phyloP scores from a whole-genome alignment of 306 rosid genomes.

The Canavalia gladiata region DNA sequence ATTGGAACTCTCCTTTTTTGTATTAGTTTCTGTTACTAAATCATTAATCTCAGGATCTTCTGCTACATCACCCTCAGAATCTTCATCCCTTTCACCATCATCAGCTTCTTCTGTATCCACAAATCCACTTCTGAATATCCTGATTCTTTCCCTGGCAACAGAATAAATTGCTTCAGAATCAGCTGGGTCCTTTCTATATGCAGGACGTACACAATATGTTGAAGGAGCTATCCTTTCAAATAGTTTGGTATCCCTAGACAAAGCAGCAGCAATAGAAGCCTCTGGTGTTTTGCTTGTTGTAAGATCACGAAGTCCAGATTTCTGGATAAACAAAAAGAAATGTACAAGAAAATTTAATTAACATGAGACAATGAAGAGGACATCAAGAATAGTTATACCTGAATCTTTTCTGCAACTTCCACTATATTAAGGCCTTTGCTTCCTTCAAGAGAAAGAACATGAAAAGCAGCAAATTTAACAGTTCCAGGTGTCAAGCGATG shows the following conservation, averaged over 20 bases:
- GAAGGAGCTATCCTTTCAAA: slow-evolving; percentile 90
- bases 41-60: slow-evolving; percentile 73
- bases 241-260: slow-evolving; percentile 84
- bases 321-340: slow-evolving; percentile 54
- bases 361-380: slow-evolving; percentile 6
- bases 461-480: slow-evolving; percentile 89
- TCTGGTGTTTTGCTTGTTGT: slow-evolving; percentile 88
- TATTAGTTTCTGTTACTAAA: slow-evolving; percentile 60
- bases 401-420: slow-evolving; percentile 86
- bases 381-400: slow-evolving; percentile 56
- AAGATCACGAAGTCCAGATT: slow-evolving; percentile 88
- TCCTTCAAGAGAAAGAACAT: slow-evolving; percentile 88
- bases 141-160: slow-evolving; percentile 75
- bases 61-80: slow-evolving; percentile 68
- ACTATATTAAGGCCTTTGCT: slow-evolving; percentile 73
- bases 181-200: slow-evolving; percentile 73
- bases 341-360: slow-evolving; percentile 16
- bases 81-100: slow-evolving; percentile 80
- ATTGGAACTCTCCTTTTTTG: slow-evolving; percentile 43
- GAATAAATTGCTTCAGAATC: slow-evolving; percentile 74
- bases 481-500: slow-evolving; percentile 88
- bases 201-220: slow-evolving; percentile 76
- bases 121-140: slow-evolving; percentile 60
- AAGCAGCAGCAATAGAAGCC: slow-evolving; percentile 82
- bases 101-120: slow-evolving; percentile 66